Conservation (phyloP, 2,329 filamentous ascomycete genomes). For the Colletotrichum sp. region DNA sequence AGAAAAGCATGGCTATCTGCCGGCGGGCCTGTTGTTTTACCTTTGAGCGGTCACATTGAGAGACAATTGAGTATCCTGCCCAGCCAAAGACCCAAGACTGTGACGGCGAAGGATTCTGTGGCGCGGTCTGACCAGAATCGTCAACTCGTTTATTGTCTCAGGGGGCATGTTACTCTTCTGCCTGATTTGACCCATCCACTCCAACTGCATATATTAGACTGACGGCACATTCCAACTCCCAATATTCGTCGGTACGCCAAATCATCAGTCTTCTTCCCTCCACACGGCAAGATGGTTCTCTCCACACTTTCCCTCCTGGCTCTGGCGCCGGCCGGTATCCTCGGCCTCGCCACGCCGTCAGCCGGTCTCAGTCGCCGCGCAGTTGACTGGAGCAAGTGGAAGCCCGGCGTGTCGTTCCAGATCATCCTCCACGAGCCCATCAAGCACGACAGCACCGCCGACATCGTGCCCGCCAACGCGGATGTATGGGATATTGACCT, state of each 20-base stretch:
- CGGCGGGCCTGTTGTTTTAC: not conserved
- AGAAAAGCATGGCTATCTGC: not conserved
- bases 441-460: conserved; percentile 26
- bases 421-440: conserved; percentile 35
- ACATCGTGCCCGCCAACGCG: conserved; percentile 30
- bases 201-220: not conserved
- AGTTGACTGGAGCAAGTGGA: conserved; percentile 24
- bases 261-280: not conserved
- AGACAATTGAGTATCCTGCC: not conserved
- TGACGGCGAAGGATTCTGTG: not conserved
- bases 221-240: not conserved
- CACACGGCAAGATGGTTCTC: not conserved
- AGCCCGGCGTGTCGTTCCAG: conserved; percentile 34
- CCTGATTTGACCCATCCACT: not conserved
- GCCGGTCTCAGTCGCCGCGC: not conserved
- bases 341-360: not conserved
- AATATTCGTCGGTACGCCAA: not conserved
- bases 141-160: not conserved
- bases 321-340: not conserved
- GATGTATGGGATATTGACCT: conserved; percentile 37
- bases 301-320: not conserved
- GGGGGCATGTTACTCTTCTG: not conserved
- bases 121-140: not conserved
- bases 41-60: not conserved
- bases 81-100: not conserved